A percentile compares a stretch with the other conserved stretches of the same genome.
phyloP scores from a whole-genome alignment of 2,329 filamentous ascomycete species.

The Hypoxylon sp. region DNA sequence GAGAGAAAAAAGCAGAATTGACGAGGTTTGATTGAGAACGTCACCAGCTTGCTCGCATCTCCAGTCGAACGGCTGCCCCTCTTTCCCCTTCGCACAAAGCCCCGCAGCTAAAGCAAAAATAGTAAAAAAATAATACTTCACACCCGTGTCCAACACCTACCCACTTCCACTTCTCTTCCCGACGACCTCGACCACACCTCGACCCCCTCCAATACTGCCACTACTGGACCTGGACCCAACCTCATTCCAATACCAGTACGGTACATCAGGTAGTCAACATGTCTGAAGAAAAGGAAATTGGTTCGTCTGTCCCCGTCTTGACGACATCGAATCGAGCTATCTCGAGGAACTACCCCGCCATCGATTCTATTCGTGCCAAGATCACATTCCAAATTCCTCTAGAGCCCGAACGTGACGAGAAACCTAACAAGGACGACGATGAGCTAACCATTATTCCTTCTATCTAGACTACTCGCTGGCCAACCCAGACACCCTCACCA shows the following conservation, averaged over 20 bases:
- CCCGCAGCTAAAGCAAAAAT: slow-evolving; percentile 35
- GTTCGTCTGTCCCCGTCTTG: slow-evolving; percentile 33
- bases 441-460: slow-evolving; percentile 33
- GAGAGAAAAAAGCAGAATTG: no score
- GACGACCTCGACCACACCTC: slow-evolving; percentile 1
- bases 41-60: slow-evolving; percentile 26
- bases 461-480: slow-evolving; percentile 87
- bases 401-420: no score
- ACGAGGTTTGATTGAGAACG: slow-evolving; percentile 24
- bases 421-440: slow-evolving; percentile 24
- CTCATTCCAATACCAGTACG: slow-evolving; percentile 1
- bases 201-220: no score
- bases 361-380: slow-evolving; percentile 10
- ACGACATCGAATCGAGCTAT: slow-evolving; percentile 13
- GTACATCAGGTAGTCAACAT: slow-evolving; percentile 28
- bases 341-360: slow-evolving; percentile 35
- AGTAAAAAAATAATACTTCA: slow-evolving; percentile 28
- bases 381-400: no score
- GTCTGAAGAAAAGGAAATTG: slow-evolving; percentile 39
- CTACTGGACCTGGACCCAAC: slow-evolving; percentile 7
- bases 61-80: slow-evolving; percentile 26
- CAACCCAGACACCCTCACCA: slow-evolving; percentile 94
- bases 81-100: slow-evolving; percentile 34
- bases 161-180: slow-evolving; percentile 24
- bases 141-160: slow-evolving; percentile 2